A percentile compares a stretch with the other conserved stretches of the same genome.
Evolutionary conservation across 352 stramenopile genomes (phyloP).

Genomic region (Peronosclerospora sorghi): DNA sequence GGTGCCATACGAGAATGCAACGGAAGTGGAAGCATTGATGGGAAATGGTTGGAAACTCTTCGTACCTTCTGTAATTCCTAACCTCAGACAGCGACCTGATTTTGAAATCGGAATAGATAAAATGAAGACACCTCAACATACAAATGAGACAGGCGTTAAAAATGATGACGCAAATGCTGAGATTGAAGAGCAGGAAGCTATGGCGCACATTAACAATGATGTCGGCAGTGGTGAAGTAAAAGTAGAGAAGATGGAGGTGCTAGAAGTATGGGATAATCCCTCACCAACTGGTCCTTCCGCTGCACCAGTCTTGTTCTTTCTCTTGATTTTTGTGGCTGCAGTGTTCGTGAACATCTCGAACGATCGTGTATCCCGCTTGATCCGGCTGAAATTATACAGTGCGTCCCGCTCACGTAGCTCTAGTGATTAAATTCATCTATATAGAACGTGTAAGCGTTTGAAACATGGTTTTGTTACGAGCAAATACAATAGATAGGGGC

Average conservation of each 20-base stretch:
- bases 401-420: slow-evolving; percentile 14
- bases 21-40: slow-evolving; percentile 38
- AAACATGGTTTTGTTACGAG: too few species aligned
- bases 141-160: slow-evolving; percentile 10
- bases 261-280: slow-evolving; percentile 22
- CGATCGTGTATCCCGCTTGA: slow-evolving; percentile 41
- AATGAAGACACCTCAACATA: slow-evolving; percentile 7
- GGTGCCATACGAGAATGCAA: slow-evolving; percentile 51
- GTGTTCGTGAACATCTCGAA: slow-evolving; percentile 61
- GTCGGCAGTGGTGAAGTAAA: slow-evolving; percentile 27
- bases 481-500: too few species aligned
- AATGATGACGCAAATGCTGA: slow-evolving; percentile 26
- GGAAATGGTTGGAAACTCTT: slow-evolving; percentile 36
- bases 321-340: slow-evolving; percentile 37
- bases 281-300: slow-evolving; percentile 17
- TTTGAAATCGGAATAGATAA: slow-evolving; percentile 2
- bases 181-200: slow-evolving; percentile 14
- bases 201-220: slow-evolving; percentile 31
- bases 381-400: slow-evolving; percentile 24
- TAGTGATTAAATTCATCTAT: slow-evolving; percentile 12
- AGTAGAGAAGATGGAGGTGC: slow-evolving; percentile 20
- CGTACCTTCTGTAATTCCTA: slow-evolving; percentile 2
- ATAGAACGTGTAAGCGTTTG: too few species aligned
- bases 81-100: slow-evolving; percentile 11
- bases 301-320: slow-evolving; percentile 37